Evolutionary conservation across 148 eudicot genomes (phyloP).

Genomic region (Vaccinium vitisidaea): DNA sequence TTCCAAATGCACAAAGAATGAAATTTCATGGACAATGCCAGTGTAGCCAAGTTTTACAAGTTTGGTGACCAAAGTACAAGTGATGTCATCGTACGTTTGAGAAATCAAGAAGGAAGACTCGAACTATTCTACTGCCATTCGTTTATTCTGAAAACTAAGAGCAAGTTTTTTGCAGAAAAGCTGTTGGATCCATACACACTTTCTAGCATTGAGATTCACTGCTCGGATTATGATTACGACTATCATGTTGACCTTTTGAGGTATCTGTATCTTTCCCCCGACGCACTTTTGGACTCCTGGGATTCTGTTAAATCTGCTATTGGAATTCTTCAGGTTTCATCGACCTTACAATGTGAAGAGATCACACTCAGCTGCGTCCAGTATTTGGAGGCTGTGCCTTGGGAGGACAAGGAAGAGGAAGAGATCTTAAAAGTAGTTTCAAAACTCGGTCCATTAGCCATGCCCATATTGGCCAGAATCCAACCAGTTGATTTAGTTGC

Average conservation of each 20-base stretch:
- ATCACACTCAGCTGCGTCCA: slow-evolving; percentile 49
- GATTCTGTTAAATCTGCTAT: slow-evolving; percentile 55
- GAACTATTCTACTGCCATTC: slow-evolving; percentile 44
- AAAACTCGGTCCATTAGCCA: slow-evolving; percentile 54
- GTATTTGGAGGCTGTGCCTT: slow-evolving; percentile 74
- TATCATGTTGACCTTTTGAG: slow-evolving; percentile 51
- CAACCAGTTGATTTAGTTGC: slow-evolving; percentile 48
- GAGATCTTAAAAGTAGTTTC: slow-evolving; percentile 47
- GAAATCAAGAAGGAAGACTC: slow-evolving; percentile 39
- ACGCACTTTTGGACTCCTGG: slow-evolving; percentile 52
- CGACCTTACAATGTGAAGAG: slow-evolving; percentile 45
- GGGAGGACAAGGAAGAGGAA: slow-evolving; percentile 80
- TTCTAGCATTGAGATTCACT: slow-evolving; percentile 48
- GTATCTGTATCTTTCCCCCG: slow-evolving; percentile 42
- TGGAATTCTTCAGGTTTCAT: slow-evolving; percentile 65
- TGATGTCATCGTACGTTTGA: slow-evolving; percentile 49
- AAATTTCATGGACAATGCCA: slow-evolving; percentile 45
- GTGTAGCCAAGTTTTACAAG: slow-evolving; percentile 20
- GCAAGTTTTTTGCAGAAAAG: slow-evolving; percentile 52
- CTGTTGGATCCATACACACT: slow-evolving; percentile 25
- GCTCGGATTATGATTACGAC: slow-evolving; percentile 46
- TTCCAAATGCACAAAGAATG: slow-evolving; percentile 33
- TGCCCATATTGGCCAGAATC: slow-evolving; percentile 62
- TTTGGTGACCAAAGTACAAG: slow-evolving; percentile 32
- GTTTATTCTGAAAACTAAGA: slow-evolving; percentile 40